Evolutionary conservation across 495 filamentous ascomycete species (phyloP).

Genomic region (Aspergillus cavernicola): DNA sequence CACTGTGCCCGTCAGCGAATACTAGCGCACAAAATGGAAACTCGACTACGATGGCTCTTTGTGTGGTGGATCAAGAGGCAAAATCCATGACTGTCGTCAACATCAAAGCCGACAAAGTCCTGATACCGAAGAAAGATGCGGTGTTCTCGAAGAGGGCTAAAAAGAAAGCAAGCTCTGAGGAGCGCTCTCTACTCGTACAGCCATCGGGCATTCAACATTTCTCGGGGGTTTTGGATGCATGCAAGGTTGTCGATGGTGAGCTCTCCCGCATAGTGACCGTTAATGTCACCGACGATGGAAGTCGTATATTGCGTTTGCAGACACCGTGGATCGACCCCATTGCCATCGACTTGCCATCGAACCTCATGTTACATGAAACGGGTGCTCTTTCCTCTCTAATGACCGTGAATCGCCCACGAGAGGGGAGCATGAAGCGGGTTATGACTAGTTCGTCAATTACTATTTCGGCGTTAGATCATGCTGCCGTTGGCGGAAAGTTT

Average conservation of each 20-base stretch:
- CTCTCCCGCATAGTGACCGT: conserved; percentile 67
- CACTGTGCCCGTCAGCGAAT: conserved; percentile 55
- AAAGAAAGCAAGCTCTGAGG: conserved; percentile 15
- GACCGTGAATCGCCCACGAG: conserved; percentile 34
- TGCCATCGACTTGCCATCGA: conserved; percentile 50
- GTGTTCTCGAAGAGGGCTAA: conserved; percentile 30
- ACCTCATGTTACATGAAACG: conserved; percentile 44
- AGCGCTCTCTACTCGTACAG: conserved; percentile 37
- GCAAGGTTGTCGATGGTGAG: conserved; percentile 65
- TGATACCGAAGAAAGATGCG: conserved; percentile 28
- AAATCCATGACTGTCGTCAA: conserved; percentile 65
- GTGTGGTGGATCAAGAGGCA: conserved; percentile 64
- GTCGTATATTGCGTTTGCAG: conserved; percentile 64
- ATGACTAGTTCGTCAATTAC: conserved; percentile 47
- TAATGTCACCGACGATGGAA: conserved; percentile 57
- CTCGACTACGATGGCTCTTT: conserved; percentile 54
- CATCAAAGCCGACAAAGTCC: conserved; percentile 43
- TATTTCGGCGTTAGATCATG: conserved; percentile 41
- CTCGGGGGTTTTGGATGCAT: conserved; percentile 66
- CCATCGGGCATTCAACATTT: conserved; percentile 39
- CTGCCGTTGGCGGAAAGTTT: conserved; percentile 51
- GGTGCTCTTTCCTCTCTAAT: conserved; percentile 34
- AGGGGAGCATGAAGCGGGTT: conserved; percentile 51
- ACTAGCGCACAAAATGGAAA: conserved; percentile 24
- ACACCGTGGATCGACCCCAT: conserved; percentile 68